Percentiles rank a stretch among this genome's conserved stretches.
phyloP scores from a whole-genome alignment of 306 rosid genomes.

The Trifolium fragiferum region DNA sequence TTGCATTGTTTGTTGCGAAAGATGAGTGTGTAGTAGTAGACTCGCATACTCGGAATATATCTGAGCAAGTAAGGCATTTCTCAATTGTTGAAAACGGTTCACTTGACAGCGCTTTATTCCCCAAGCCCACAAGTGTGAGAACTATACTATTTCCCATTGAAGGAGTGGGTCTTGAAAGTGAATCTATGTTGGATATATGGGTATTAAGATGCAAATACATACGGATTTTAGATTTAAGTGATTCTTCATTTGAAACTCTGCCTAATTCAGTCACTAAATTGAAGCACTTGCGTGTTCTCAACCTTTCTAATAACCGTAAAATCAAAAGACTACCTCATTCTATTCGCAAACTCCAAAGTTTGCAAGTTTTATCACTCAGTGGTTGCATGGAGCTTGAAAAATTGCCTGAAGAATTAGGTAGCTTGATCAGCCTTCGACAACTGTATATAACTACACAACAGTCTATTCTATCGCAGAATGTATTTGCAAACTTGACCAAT shows the following conservation, averaged over 20 bases:
- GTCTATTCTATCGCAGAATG: not conserved
- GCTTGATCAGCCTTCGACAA: slow-evolving; percentile 1
- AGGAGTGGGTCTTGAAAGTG: not conserved
- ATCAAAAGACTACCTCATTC: slow-evolving; percentile 18
- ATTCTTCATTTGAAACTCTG: not conserved
- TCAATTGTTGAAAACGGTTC: slow-evolving; percentile 10
- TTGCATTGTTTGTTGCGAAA: slow-evolving; percentile 30
- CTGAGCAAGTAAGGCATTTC: not conserved
- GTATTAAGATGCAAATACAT: not conserved
- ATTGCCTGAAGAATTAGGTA: slow-evolving; percentile 12
- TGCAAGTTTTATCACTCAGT: slow-evolving; percentile 7
- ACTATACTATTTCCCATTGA: not conserved
- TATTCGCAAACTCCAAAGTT: slow-evolving; percentile 12
- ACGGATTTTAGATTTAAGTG: slow-evolving; percentile 17
- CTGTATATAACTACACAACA: slow-evolving; percentile 30
- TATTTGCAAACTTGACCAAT: not conserved
- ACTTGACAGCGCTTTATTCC: not conserved
- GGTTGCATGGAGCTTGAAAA: slow-evolving; percentile 18
- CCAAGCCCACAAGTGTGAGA: not conserved
- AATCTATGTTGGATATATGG: not conserved
- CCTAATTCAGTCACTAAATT: slow-evolving; percentile 27
- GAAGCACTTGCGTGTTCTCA: not conserved
- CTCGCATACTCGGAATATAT: not conserved
- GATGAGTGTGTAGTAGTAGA: slow-evolving; percentile 11
- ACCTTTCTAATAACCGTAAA: not conserved